phyloP scores from a whole-genome alignment of 768 basidiomycete species.

The Cystoderma amianthinum region DNA sequence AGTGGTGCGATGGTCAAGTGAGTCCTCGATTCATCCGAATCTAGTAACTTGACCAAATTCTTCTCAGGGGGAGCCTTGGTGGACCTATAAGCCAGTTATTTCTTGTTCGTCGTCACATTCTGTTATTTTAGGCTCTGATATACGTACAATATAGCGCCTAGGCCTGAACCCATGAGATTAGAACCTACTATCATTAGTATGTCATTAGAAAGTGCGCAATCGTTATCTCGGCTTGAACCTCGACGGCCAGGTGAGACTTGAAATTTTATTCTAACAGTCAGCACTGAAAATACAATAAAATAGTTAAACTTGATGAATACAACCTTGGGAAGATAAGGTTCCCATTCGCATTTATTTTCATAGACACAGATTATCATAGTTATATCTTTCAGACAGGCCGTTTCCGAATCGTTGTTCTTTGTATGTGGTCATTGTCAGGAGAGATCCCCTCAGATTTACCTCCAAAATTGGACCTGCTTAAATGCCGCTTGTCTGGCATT shows the following conservation, averaged over 20 bases:
- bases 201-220: constrained; percentile 1
- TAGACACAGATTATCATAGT: background rate
- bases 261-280: too few species aligned
- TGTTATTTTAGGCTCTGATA: background rate
- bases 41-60: background rate
- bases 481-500: constrained; percentile 50
- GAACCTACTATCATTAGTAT: too few species aligned
- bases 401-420: constrained; percentile 10
- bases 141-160: background rate
- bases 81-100: constrained; percentile 15
- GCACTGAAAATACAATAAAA: background rate
- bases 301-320: constrained; percentile 2
- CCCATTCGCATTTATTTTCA: background rate
- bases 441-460: constrained; percentile 47
- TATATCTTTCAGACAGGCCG: constrained; percentile 9
- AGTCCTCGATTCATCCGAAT: constrained; percentile 1
- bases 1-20: constrained; percentile 74
- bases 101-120: background rate
- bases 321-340: constrained; percentile 2
- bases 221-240: too few species aligned
- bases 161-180: too few species aligned
- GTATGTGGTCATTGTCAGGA: constrained; percentile 36
- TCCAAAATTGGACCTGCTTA: constrained; percentile 56
- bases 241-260: too few species aligned
- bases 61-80: constrained; percentile 40